Evolutionary conservation across 768 basidiomycete genomes (phyloP), one percentile per base, ranked within the genome.

Genomic region (Lactarius vividus): DNA sequence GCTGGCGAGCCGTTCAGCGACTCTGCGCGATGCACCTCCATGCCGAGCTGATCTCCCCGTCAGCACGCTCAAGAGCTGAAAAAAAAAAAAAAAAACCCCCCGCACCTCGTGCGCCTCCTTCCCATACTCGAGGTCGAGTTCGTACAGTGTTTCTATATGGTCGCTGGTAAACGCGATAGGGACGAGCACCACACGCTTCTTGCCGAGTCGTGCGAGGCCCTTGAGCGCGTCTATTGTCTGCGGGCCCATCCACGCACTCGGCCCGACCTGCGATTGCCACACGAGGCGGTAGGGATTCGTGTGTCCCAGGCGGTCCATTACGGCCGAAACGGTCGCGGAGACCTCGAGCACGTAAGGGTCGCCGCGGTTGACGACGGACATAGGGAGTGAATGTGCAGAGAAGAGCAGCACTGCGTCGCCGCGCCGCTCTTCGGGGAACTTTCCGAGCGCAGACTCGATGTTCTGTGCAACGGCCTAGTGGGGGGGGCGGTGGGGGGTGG

Each of bases 101-200:
- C 85, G 74, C 71, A 95, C 95, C 86, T 96, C 88, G 75, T 84
- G 84, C 10, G 92, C 97, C 77, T 98, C 96, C 77, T 88, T 88
- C 64, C 83, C 83, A 73, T 98, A 97, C 75, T 99, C 97, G 61
- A 96, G 76, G 76, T 99, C 97, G 58, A 98, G 82, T 79, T 99
- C 97, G 72, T 92, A 98, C 58, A 99, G 81, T 28, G 97, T 99
- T 81, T 99, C 97, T 73, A 99, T 98, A 75, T 99, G 97, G 77
- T 99, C 97, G 75, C 91, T 95, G 16, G 97, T 99, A 79, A 99
- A 99, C 29, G 97, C 97, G 68, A 99, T 95, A 0, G 97, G 97
- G 8, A 99, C 86, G 44, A 98, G 79, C 63, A 98, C 82, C 4
- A 83, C 87, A 68, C 87, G 85, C 75, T 91, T 92, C 74, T 82